Evolutionary conservation across 345 rosid species (phyloP), one percentile per base, ranked within the genome.

Genomic region (Streptanthus diversifolius): DNA sequence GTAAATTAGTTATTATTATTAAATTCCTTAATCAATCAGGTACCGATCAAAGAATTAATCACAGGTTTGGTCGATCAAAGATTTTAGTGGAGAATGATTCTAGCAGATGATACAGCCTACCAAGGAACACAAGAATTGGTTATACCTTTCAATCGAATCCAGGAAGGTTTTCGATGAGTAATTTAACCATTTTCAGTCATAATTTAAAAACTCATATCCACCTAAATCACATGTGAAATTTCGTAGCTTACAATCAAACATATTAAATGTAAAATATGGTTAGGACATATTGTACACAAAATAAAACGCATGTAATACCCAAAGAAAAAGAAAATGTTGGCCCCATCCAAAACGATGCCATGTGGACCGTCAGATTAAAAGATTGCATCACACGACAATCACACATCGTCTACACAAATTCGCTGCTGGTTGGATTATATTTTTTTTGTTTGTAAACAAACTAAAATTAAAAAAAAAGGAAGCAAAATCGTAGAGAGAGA

Each of bases 321-420:
- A 32, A 49, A 51, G 7, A 30, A 67, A 22, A 14, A n/a, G 5
- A 3, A 11, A 17, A 56, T 14, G 27, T 32, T 3, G 32, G 35
- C 32, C 71, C 29, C 56, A 76, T 76, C 71, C 67, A 47, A 54
- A 68, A 19, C 27, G 25, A 48, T 63, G 54, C 41, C 25, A 43
- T 37, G 11, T 62, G 43, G 25, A n/a, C 75, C 75, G 75, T 76
- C 43, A 9, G 75, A 76, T 76, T 63, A 54, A 48, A 48, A 70
- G 75, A 76, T 76, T 70, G 49, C 52, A 76, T 19, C 76, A 32
- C 61, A 56, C 45, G 44, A 70, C 61, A 63, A 17, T 70, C 80
- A 63, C 75, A 76, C 53, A 76, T 76, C 70, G 24, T 47, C 56
- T 66, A 54, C 58, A 70, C 70, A 70, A 69, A 17, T 52, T 41